These are phyloP conservation scores for Tylopilus sp. DNA, from an alignment of 768 basidiomycete species.

Conservation along the genomic window DNA sequence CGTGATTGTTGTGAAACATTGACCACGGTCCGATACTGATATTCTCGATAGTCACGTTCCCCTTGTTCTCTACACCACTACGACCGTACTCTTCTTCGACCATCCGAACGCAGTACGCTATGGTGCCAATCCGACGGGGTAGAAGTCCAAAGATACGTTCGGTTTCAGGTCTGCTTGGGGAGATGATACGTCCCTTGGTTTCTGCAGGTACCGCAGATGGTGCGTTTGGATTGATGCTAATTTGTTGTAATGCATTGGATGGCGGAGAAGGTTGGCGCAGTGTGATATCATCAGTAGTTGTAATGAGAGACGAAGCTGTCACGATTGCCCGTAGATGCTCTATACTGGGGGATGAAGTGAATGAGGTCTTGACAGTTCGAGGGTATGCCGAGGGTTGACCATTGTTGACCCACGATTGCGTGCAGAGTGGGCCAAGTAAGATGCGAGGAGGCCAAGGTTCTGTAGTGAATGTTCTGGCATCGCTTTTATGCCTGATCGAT, in stretches of 20 bases:
- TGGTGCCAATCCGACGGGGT: constrained; percentile 49
- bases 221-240: constrained; percentile 42
- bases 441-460: constrained; percentile 69
- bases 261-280: constrained; percentile 18
- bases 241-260: constrained; percentile 38
- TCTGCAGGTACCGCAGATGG: constrained; percentile 22
- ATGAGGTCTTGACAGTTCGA: constrained; percentile 43
- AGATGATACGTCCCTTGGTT: constrained; percentile 33
- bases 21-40: neutral
- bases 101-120: constrained; percentile 58
- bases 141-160: constrained; percentile 24
- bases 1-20: constrained; percentile 38
- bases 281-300: constrained; percentile 14
- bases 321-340: constrained; percentile 35
- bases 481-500: constrained; percentile 67
- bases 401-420: constrained; percentile 66
- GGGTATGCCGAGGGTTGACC: constrained; percentile 76
- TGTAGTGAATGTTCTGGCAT: constrained; percentile 70
- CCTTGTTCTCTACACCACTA: constrained; percentile 52
- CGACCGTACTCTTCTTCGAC: constrained; percentile 60
- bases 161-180: constrained; percentile 31
- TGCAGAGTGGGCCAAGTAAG: constrained; percentile 63
- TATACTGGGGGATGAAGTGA: constrained; percentile 35
- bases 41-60: constrained; percentile 35
- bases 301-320: constrained; percentile 18